Conservation (phyloP, 305 asterid genomes). For the Withania somnifera region DNA sequence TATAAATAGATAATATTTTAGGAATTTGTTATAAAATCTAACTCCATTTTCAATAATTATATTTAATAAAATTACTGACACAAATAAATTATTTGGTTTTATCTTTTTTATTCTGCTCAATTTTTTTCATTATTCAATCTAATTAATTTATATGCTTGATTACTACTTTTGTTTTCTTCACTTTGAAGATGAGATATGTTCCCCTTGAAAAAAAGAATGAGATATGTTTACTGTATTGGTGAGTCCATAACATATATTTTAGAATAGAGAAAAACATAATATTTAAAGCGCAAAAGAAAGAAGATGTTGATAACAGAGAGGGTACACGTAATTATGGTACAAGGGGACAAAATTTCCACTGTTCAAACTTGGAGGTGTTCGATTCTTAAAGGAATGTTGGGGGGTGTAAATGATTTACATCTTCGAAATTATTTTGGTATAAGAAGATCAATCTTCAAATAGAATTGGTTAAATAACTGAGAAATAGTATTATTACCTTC, state of each 20-base stretch:
- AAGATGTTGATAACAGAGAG: not conserved
- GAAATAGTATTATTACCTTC: conserved; percentile 44
- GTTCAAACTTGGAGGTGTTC: not conserved
- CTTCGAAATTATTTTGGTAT: not conserved
- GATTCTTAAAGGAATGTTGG: not conserved
- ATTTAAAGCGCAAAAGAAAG: not conserved
- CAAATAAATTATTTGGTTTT: not conserved
- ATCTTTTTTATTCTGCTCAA: not conserved
- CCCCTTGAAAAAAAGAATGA: not conserved
- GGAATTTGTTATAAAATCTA: not conserved
- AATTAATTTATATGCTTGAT: not conserved
- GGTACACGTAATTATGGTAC: not conserved
- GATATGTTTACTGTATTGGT: not conserved
- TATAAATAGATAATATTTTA: not conserved
- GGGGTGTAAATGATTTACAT: not conserved
- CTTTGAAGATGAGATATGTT: not conserved
- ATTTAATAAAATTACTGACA: not conserved
- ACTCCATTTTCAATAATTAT: not conserved
- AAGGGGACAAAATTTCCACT: not conserved
- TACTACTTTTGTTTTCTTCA: not conserved
- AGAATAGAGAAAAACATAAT: not conserved
- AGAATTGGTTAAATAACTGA: not conserved
- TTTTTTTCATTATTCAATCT: not conserved
- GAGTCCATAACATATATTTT: not conserved
- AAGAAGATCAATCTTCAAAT: not conserved